These are phyloP conservation scores for Metschnikowia chrysomelidarum DNA, from an alignment of 805 yeast genomes.

Conservation along the genomic window DNA sequence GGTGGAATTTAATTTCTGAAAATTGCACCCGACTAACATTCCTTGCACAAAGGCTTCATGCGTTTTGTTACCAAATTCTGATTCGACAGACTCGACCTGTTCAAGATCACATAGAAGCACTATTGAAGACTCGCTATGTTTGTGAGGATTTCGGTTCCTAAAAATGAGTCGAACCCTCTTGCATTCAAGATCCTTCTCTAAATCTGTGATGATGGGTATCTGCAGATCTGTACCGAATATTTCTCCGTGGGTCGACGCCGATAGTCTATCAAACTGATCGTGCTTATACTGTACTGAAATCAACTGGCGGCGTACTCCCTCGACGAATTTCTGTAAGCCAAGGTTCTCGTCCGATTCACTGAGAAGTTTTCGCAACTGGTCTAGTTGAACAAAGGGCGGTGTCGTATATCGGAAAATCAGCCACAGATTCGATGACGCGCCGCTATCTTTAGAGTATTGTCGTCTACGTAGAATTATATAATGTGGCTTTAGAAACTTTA, in stretches of 20 bases:
- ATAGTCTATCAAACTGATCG: constrained; percentile 27
- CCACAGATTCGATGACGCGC: constrained; percentile 21
- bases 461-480: constrained; percentile 42
- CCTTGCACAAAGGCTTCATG: constrained; percentile 9
- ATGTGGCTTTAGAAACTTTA: constrained; percentile 39
- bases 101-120: constrained; percentile 24
- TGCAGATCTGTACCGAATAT: constrained; percentile 1
- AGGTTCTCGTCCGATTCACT: constrained; percentile 13
- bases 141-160: constrained; percentile 3
- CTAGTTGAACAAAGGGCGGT: constrained; percentile 32
- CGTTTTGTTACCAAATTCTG: constrained; percentile 4
- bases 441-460: background rate
- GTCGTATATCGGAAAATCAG: constrained; percentile 35
- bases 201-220: constrained; percentile 11
- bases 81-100: constrained; percentile 10
- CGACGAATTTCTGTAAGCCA: constrained; percentile 24
- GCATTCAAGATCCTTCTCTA: constrained; percentile 29
- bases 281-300: constrained; percentile 30
- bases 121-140: constrained; percentile 11
- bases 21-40: constrained; percentile 9
- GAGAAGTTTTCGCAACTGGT: constrained; percentile 16
- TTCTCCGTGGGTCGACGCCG: background rate
- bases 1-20: constrained; percentile 2
- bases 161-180: constrained; percentile 19
- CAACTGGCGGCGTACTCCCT: constrained; percentile 23